Evolutionary conservation across 805 yeast genomes (phyloP).

Genomic region (Suhomyces sp.): DNA sequence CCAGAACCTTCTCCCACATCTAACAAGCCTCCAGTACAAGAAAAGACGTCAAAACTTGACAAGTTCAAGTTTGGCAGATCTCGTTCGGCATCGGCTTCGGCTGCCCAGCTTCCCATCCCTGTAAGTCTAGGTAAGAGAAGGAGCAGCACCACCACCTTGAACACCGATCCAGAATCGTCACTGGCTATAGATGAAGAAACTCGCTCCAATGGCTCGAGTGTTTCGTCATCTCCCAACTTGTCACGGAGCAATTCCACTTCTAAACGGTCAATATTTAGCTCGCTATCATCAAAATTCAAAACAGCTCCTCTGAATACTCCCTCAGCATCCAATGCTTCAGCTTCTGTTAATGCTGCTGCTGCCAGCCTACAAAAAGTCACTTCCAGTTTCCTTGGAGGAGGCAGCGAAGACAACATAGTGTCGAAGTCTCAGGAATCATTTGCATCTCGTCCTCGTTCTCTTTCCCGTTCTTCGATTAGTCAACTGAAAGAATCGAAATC

Average conservation of each 20-base stretch:
- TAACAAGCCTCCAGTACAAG: not conserved
- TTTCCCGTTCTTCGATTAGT: not conserved
- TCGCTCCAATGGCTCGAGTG: not conserved
- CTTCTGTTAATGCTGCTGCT: not conserved
- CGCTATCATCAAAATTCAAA: conserved; percentile 41
- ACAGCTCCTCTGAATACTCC: conserved; percentile 1
- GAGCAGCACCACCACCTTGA: not conserved
- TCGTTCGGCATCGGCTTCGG: conserved; percentile 22
- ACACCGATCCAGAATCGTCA: conserved; percentile 4
- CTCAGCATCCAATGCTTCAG: not conserved
- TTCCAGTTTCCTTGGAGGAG: not conserved
- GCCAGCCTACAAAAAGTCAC: conserved; percentile 2
- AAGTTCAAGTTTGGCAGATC: conserved; percentile 25
- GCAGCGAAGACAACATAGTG: not conserved
- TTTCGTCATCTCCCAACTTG: conserved; percentile 11
- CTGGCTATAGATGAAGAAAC: conserved; percentile 1
- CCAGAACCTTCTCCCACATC: not conserved
- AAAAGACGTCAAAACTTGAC: conserved; percentile 17
- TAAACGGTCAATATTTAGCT: conserved; percentile 33
- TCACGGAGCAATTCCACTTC: conserved; percentile 15
- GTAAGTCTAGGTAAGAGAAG: conserved; percentile 7
- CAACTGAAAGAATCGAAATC: not conserved
- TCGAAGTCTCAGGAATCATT: not conserved
- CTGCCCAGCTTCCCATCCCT: not conserved
- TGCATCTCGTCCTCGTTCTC: not conserved